Percentiles rank a stretch among this genome's conserved stretches.
phyloP scores from a whole-genome alignment of 148 eudicot species.

The Cornus controversa region DNA sequence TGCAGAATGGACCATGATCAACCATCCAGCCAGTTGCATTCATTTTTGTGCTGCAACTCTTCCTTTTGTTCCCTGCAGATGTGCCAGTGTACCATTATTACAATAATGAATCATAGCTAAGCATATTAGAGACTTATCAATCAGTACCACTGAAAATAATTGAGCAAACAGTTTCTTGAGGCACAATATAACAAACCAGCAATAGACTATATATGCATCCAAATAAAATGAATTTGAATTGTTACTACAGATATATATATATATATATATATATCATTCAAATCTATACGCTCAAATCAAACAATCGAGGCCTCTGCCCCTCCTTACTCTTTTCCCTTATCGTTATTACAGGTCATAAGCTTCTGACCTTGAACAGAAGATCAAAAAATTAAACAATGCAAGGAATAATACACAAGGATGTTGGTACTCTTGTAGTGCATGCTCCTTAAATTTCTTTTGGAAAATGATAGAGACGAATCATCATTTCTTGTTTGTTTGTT shows the following conservation, averaged over 20 bases:
- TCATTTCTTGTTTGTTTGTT: too few species aligned
- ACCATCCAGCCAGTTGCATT: neutral
- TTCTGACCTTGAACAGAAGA: too few species aligned
- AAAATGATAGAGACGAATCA: too few species aligned
- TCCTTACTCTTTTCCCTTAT: too few species aligned
- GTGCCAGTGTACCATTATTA: neutral
- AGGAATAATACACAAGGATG: too few species aligned
- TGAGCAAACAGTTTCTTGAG: constrained; percentile 13
- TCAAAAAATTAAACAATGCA: too few species aligned
- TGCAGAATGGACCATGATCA: neutral
- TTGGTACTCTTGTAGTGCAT: neutral
- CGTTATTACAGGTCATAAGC: too few species aligned
- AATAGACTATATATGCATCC: too few species aligned
- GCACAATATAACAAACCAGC: neutral
- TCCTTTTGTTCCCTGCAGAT: neutral
- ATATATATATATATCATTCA: too few species aligned
- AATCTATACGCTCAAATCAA: too few species aligned
- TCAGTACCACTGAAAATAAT: constrained; percentile 6
- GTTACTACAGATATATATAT: neutral
- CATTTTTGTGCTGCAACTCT: neutral
- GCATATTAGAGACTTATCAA: neutral
- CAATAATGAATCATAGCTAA: neutral
- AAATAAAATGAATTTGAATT: neutral
- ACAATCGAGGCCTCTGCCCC: too few species aligned
- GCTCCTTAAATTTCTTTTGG: neutral